These are phyloP conservation scores for Aphanomyces invadans DNA, from an alignment of 352 stramenopile species.

Conservation along the genomic window DNA sequence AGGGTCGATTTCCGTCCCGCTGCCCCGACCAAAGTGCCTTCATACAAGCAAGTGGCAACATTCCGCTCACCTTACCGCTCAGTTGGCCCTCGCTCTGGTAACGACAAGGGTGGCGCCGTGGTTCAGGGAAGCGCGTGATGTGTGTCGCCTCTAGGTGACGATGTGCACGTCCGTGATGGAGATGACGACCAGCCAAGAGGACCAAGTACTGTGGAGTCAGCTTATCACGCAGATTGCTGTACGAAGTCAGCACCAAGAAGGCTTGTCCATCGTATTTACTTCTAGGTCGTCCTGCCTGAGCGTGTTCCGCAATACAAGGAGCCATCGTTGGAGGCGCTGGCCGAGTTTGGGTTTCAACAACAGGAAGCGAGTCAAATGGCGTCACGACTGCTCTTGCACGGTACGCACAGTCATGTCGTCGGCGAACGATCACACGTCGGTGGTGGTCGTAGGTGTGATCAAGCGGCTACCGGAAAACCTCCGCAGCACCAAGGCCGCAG, in stretches of 20 bases:
- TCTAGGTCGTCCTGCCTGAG: conserved; percentile 54
- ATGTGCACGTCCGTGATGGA: conserved; percentile 82
- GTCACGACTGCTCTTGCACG: conserved; percentile 55
- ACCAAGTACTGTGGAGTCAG: conserved; percentile 81
- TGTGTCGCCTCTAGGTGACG: conserved; percentile 51
- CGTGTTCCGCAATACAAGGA: conserved; percentile 59
- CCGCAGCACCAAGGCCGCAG: conserved; percentile 45
- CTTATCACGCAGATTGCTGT: conserved; percentile 73
- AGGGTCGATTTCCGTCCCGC: conserved; percentile 56
- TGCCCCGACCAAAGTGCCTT: conserved; percentile 40
- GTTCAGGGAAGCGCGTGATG: no score
- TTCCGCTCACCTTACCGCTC: conserved; percentile 16
- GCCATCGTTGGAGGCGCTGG: conserved; percentile 61
- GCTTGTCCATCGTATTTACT: background rate
- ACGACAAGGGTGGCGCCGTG: no score
- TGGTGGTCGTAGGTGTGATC: conserved; percentile 37
- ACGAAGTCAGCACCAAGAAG: background rate
- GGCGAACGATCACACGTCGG: background rate
- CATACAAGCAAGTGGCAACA: conserved; percentile 19
- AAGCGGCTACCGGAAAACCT: conserved; percentile 45
- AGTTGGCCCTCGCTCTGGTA: conserved; percentile 13
- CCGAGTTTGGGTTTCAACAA: conserved; percentile 63
- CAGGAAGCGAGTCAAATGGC: conserved; percentile 73
- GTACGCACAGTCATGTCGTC: background rate
- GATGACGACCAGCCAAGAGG: conserved; percentile 69